Evolutionary conservation across 352 stramenopile genomes (phyloP).

Genomic region (Phytophthora pisi): DNA sequence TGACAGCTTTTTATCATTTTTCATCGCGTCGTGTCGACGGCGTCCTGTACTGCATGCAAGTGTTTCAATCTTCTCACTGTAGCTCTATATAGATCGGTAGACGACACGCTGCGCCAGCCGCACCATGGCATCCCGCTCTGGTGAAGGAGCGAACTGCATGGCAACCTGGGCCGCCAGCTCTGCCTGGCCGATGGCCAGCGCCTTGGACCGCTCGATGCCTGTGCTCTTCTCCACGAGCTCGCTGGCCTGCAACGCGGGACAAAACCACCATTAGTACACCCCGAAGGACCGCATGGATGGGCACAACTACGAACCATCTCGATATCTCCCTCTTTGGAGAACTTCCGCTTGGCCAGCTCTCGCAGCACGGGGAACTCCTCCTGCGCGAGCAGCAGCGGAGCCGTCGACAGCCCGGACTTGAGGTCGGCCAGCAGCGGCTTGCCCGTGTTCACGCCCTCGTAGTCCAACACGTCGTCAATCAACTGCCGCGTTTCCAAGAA

Average conservation of each 20-base stretch:
- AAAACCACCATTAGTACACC: slow-evolving; percentile 14
- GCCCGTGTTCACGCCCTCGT: slow-evolving; percentile 93
- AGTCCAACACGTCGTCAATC: slow-evolving; percentile 99
- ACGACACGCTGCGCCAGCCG: slow-evolving; percentile 89
- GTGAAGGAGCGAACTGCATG: slow-evolving; percentile 86
- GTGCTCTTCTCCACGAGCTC: slow-evolving; percentile 90
- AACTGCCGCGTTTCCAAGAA: slow-evolving; percentile 50
- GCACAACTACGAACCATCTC: slow-evolving; percentile 61
- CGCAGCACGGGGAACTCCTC: slow-evolving; percentile 93
- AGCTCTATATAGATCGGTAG: slow-evolving; percentile 87
- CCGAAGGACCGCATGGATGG: not conserved
- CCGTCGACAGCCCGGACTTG: slow-evolving; percentile 96
- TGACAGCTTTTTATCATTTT: slow-evolving; percentile 34
- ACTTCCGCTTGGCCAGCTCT: slow-evolving; percentile 92
- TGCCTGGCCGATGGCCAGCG: slow-evolving; percentile 96
- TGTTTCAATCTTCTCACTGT: slow-evolving; percentile 10
- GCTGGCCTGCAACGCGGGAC: slow-evolving; percentile 56
- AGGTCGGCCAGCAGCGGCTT: slow-evolving; percentile 97
- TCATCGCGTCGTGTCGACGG: slow-evolving; percentile 14
- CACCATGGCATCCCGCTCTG: slow-evolving; percentile 84
- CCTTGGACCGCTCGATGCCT: slow-evolving; percentile 93
- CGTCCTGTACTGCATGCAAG: slow-evolving; percentile 14
- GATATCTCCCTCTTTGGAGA: slow-evolving; percentile 91
- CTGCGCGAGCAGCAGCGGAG: slow-evolving; percentile 96
- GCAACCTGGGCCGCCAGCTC: slow-evolving; percentile 95